phyloP scores from a whole-genome alignment of 306 rosid genomes.

The Vigna trinervia region DNA sequence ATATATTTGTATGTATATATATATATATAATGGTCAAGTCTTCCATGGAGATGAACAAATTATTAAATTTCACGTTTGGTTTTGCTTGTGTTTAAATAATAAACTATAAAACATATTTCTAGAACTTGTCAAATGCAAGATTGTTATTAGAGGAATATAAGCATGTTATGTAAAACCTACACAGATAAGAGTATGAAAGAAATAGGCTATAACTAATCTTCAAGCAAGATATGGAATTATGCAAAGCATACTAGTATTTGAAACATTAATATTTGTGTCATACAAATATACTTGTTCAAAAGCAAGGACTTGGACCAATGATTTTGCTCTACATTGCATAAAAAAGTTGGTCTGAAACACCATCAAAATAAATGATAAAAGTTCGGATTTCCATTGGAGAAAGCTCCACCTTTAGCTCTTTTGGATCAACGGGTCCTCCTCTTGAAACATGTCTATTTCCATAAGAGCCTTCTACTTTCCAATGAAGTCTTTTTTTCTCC shows the following conservation, averaged over 20 bases:
- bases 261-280: not conserved
- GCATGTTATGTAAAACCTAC: not conserved
- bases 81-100: too few relatives aligned
- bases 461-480: conserved; percentile 72
- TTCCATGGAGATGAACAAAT: too few relatives aligned
- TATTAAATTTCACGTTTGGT: too few relatives aligned
- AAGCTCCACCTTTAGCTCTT: conserved; percentile 74
- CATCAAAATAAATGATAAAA: conserved; percentile 57
- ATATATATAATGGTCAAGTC: too few relatives aligned
- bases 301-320: conserved; percentile 41
- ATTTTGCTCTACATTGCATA: conserved; percentile 43
- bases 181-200: not conserved
- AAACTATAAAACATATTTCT: too few relatives aligned
- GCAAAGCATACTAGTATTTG: not conserved
- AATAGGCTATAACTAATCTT: not conserved
- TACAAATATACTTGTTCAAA: conserved; percentile 26
- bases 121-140: too few relatives aligned
- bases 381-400: conserved; percentile 92
- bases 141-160: not conserved
- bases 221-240: not conserved
- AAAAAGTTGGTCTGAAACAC: conserved; percentile 36
- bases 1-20: too few relatives aligned
- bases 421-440: conserved; percentile 80
- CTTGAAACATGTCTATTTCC: conserved; percentile 53
- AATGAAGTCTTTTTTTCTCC: conserved; percentile 81